Percentiles rank a stretch among this genome's conserved stretches.
Evolutionary conservation across 345 rosid genomes (phyloP).

Genomic region (Toxicodendron radicans): DNA sequence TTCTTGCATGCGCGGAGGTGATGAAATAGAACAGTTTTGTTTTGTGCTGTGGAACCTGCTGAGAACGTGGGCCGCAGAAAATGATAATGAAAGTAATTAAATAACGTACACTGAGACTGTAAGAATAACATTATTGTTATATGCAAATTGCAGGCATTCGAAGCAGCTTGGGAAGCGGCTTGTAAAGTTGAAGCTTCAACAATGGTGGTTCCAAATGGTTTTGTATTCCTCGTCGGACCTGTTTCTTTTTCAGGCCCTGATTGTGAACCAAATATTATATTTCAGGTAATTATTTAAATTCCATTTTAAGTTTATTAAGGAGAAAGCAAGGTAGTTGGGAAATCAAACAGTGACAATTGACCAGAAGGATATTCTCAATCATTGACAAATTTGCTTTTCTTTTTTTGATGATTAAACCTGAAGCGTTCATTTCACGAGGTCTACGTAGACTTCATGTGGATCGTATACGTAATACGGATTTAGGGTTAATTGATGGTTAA

Average conservation of each 20-base stretch:
- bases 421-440: background rate
- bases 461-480: no score
- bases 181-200: slow-evolving; percentile 62
- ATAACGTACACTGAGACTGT: background rate
- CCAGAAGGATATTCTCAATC: background rate
- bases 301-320: no score
- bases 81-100: background rate
- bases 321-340: background rate
- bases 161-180: slow-evolving; percentile 71
- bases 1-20: background rate
- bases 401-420: no score
- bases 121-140: background rate
- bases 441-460: background rate
- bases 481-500: no score
- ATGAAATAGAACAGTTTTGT: no score
- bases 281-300: slow-evolving; percentile 48
- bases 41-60: background rate
- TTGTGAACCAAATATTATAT: slow-evolving; percentile 55
- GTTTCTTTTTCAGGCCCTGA: slow-evolving; percentile 65
- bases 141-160: slow-evolving; percentile 60
- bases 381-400: background rate
- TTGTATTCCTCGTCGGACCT: slow-evolving; percentile 68
- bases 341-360: background rate
- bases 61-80: slow-evolving; percentile 15
- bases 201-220: slow-evolving; percentile 68